These are phyloP conservation scores for Acidiella bohemica DNA, from an alignment of 495 filamentous ascomycete species.

Conservation along the genomic window DNA sequence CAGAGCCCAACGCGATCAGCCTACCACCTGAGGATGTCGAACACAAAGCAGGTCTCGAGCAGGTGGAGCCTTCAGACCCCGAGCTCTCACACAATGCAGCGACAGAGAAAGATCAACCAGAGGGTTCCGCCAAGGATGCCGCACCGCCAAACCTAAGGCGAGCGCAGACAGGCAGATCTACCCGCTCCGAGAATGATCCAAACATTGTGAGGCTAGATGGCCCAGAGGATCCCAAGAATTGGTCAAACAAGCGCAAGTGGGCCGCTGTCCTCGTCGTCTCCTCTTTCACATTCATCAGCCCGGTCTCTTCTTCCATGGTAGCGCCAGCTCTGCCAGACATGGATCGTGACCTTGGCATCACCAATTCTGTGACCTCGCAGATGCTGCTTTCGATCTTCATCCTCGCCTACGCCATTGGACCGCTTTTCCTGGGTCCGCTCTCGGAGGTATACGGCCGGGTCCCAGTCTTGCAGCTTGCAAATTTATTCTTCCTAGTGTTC, in stretches of 20 bases:
- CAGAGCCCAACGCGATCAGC: background rate
- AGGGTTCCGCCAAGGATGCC: background rate
- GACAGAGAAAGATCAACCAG: too few relatives aligned
- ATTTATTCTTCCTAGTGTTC: slow-evolving; percentile 44
- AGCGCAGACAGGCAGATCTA: too few relatives aligned
- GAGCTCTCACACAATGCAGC: too few relatives aligned
- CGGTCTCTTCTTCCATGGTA: slow-evolving; percentile 25
- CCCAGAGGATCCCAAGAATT: slow-evolving; percentile 25
- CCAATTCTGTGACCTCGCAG: slow-evolving; percentile 9
- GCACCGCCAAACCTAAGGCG: too few relatives aligned
- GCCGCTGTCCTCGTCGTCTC: slow-evolving; percentile 20
- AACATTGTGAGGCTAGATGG: slow-evolving; percentile 18
- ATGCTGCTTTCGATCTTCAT: slow-evolving; percentile 25
- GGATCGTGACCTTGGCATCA: slow-evolving; percentile 18
- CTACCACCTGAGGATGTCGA: background rate
- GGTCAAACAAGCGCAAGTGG: slow-evolving; percentile 20
- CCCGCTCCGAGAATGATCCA: slow-evolving; percentile 6
- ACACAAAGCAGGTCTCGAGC: slow-evolving; percentile 1
- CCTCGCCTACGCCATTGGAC: slow-evolving; percentile 29
- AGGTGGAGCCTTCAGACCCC: slow-evolving; percentile 9
- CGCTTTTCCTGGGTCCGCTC: slow-evolving; percentile 47
- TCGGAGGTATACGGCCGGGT: slow-evolving; percentile 53
- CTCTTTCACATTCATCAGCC: slow-evolving; percentile 23
- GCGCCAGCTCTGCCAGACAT: slow-evolving; percentile 23
- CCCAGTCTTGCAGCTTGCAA: slow-evolving; percentile 38